Conservation (phyloP, 2,329 filamentous ascomycete genomes). For the Metarhizium album region DNA sequence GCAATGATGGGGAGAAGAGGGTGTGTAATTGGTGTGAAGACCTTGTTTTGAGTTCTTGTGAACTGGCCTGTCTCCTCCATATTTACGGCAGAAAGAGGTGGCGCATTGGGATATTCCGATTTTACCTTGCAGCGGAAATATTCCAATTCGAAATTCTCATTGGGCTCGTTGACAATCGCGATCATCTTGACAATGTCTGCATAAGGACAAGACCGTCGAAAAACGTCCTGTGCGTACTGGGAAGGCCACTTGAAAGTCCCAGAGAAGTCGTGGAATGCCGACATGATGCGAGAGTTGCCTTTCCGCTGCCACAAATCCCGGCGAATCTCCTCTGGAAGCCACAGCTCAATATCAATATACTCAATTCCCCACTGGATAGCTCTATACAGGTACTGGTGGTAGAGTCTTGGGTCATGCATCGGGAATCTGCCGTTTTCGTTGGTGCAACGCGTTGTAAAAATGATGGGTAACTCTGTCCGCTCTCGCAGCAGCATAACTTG, state of each 20-base stretch:
- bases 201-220: conserved; percentile 59
- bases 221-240: conserved; percentile 58
- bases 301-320: conserved; percentile 55
- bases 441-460: conserved; percentile 76
- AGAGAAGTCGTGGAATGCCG: conserved; percentile 85
- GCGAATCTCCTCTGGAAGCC: conserved; percentile 70
- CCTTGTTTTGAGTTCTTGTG: conserved; percentile 71
- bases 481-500: conserved; percentile 78
- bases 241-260: conserved; percentile 78
- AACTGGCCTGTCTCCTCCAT: conserved; percentile 83
- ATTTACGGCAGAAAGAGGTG: conserved; percentile 73
- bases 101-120: conserved; percentile 54
- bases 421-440: conserved; percentile 76
- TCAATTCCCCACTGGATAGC: conserved; percentile 85
- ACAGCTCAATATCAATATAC: conserved; percentile 82
- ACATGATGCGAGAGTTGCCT: conserved; percentile 76
- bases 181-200: conserved; percentile 91
- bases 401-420: conserved; percentile 66
- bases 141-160: conserved; percentile 83
- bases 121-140: conserved; percentile 75
- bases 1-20: conserved; percentile 74
- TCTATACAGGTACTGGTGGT: conserved; percentile 68
- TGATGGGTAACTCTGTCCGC: conserved; percentile 78
- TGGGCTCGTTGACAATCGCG: conserved; percentile 66
- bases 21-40: conserved; percentile 83